Conservation (phyloP, 768 basidiomycete genomes). For the Piloderma croceum region DNA sequence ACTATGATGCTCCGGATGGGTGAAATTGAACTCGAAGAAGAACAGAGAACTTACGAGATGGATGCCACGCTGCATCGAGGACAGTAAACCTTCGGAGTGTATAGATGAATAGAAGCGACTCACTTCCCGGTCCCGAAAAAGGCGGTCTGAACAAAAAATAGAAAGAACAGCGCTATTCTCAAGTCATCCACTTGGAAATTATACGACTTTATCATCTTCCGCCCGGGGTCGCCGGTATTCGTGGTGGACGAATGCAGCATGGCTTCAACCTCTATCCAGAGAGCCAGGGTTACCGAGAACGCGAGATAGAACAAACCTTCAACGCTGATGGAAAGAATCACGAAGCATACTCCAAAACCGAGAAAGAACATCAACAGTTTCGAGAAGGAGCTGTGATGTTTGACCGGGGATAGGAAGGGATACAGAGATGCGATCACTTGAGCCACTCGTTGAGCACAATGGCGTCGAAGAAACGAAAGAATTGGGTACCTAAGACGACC, state of each 20-base stretch:
- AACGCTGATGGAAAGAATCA: constrained; percentile 75
- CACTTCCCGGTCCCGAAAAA: constrained; percentile 86
- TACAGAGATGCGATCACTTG: constrained; percentile 46
- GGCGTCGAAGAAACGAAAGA: not conserved
- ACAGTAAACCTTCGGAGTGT: constrained; percentile 1
- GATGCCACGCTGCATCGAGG: constrained; percentile 58
- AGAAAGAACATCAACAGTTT: constrained; percentile 62
- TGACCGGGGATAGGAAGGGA: constrained; percentile 39
- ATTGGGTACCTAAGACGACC: constrained; percentile 52
- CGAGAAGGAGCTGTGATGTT: constrained; percentile 36
- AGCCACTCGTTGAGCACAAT: not conserved
- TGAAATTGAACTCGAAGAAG: not conserved
- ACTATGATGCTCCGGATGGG: constrained; percentile 22
- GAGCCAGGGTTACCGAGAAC: constrained; percentile 53
- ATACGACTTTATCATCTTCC: constrained; percentile 23
- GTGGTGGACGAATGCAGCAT: constrained; percentile 11
- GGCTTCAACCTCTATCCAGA: constrained; percentile 66
- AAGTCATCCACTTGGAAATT: constrained; percentile 57
- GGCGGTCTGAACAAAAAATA: constrained; percentile 82
- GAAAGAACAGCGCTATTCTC: constrained; percentile 71
- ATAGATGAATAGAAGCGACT: constrained; percentile 21
- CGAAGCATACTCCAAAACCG: constrained; percentile 68
- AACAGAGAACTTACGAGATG: constrained; percentile 54
- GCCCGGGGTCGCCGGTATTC: not conserved
- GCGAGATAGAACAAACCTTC: constrained; percentile 78